Conservation (phyloP, 1,284 basidiomycete species). For the Ceratobasidium sp. region DNA sequence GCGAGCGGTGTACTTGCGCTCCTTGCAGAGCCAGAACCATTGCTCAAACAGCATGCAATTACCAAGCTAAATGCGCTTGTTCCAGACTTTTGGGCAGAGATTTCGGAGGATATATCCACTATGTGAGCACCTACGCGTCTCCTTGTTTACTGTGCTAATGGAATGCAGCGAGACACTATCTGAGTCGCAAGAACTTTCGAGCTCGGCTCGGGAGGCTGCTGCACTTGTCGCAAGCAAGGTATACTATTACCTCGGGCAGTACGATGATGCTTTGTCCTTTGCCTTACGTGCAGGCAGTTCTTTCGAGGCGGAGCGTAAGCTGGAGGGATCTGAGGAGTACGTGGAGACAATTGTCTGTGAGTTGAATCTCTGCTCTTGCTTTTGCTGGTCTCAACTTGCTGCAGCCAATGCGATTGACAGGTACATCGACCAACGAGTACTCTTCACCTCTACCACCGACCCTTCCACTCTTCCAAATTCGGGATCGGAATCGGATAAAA, state of each 20-base stretch:
- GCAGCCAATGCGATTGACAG: slow-evolving; percentile 93
- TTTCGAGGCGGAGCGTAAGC: slow-evolving; percentile 79
- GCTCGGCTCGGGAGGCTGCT: slow-evolving; percentile 78
- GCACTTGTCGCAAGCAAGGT: slow-evolving; percentile 93
- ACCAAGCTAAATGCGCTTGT: slow-evolving; percentile 83
- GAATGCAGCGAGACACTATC: slow-evolving; percentile 83
- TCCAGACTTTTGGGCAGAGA: slow-evolving; percentile 96
- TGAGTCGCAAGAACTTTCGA: slow-evolving; percentile 79
- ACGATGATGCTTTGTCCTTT: slow-evolving; percentile 92
- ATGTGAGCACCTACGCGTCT: slow-evolving; percentile 67
- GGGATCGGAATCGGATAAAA: slow-evolving; percentile 60
- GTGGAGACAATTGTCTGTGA: slow-evolving; percentile 92
- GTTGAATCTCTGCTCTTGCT: slow-evolving; percentile 55
- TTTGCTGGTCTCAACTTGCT: slow-evolving; percentile 41
- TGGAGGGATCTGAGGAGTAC: slow-evolving; percentile 79
- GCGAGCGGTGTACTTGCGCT: slow-evolving; percentile 90
- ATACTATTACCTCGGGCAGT: slow-evolving; percentile 94
- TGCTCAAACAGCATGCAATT: slow-evolving; percentile 91
- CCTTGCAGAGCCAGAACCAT: slow-evolving; percentile 84
- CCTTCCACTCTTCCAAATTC: slow-evolving; percentile 47
- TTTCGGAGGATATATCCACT: slow-evolving; percentile 89
- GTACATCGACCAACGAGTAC: slow-evolving; percentile 73
- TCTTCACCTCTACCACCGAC: slow-evolving; percentile 26
- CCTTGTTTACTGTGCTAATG: slow-evolving; percentile 4
- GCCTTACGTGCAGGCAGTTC: slow-evolving; percentile 88